These are phyloP conservation scores for Irpex sp. DNA, from an alignment of 1,284 basidiomycete genomes.

Conservation along the genomic window DNA sequence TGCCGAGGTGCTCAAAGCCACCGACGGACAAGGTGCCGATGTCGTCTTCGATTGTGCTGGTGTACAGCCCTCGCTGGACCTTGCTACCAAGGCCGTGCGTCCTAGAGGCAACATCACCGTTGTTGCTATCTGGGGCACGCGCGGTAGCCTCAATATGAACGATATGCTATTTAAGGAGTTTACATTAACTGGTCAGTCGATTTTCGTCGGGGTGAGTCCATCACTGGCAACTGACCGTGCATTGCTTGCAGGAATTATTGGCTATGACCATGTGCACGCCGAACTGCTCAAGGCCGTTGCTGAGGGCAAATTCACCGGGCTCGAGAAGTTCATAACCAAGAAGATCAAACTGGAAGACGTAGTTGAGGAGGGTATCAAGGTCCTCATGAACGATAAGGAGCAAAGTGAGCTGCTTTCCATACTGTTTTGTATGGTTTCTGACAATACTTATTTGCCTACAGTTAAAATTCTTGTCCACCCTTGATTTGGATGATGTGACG, in stretches of 20 bases:
- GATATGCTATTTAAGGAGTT: slow-evolving; percentile 26
- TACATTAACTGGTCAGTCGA: slow-evolving; percentile 19
- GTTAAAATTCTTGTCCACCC: slow-evolving; percentile 22
- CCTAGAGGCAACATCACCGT: slow-evolving; percentile 26
- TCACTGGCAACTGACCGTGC: neutral
- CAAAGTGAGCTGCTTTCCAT: slow-evolving; percentile 19
- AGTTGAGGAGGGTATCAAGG: slow-evolving; percentile 28
- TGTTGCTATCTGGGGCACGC: slow-evolving; percentile 27
- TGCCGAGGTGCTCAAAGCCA: slow-evolving; percentile 15
- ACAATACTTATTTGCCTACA: neutral
- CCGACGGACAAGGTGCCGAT: slow-evolving; percentile 25
- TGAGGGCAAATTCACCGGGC: slow-evolving; percentile 22
- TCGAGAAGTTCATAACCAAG: slow-evolving; percentile 27
- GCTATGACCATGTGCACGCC: slow-evolving; percentile 24
- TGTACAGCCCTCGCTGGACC: slow-evolving; percentile 22
- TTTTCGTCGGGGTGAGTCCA: neutral
- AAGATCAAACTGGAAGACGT: slow-evolving; percentile 28
- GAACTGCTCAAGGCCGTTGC: slow-evolving; percentile 26
- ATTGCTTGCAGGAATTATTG: slow-evolving; percentile 16
- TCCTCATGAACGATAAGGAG: slow-evolving; percentile 30
- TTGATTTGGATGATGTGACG: neutral
- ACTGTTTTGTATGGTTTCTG: neutral
- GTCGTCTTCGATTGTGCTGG: slow-evolving; percentile 33
- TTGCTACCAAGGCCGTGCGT: slow-evolving; percentile 23
- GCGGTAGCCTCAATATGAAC: slow-evolving; percentile 24